Conservation (phyloP, 1,139 yeast species). For the Hemisphaericaspora xylanilytica region DNA sequence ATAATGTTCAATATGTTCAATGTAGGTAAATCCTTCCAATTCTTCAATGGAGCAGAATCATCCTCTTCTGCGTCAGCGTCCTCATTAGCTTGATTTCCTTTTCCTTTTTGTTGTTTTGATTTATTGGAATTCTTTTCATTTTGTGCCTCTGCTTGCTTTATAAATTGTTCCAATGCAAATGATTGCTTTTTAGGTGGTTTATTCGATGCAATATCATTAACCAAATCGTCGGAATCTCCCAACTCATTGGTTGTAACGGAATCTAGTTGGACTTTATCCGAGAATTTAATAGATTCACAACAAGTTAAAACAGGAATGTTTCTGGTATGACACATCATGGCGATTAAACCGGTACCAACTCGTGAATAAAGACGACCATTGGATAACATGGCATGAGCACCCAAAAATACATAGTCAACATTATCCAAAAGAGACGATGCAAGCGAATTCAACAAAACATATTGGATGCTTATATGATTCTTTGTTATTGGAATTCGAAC, state of each 20-base stretch:
- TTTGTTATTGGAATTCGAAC: slow-evolving; percentile 30
- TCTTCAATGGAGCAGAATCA: slow-evolving; percentile 40
- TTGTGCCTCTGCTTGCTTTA: slow-evolving; percentile 40
- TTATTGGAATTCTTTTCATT: slow-evolving; percentile 18
- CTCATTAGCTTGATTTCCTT: slow-evolving; percentile 7
- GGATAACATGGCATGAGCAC: slow-evolving; percentile 96
- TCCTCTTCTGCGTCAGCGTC: slow-evolving; percentile 18
- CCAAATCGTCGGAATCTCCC: slow-evolving; percentile 78
- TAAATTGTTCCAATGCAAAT: slow-evolving; percentile 63
- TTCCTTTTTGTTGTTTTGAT: slow-evolving; percentile 3
- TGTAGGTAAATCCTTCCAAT: slow-evolving; percentile 63
- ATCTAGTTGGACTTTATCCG: slow-evolving; percentile 93
- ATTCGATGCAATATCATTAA: slow-evolving; percentile 43
- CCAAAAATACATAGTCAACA: slow-evolving; percentile 87
- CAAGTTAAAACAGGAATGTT: slow-evolving; percentile 93
- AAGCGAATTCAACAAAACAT: slow-evolving; percentile 76
- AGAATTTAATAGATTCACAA: slow-evolving; percentile 92
- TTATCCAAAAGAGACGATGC: slow-evolving; percentile 73
- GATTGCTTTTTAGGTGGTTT: slow-evolving; percentile 63
- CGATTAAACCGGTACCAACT: slow-evolving; percentile 92
- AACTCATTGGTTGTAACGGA: slow-evolving; percentile 91
- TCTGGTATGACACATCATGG: slow-evolving; percentile 85
- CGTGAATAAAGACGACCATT: slow-evolving; percentile 92
- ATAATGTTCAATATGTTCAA: slow-evolving; percentile 79
- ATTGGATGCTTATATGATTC: slow-evolving; percentile 42